Evolutionary conservation across 2,329 filamentous ascomycete species (phyloP).

Genomic region (Aspergillus luchuensis): DNA sequence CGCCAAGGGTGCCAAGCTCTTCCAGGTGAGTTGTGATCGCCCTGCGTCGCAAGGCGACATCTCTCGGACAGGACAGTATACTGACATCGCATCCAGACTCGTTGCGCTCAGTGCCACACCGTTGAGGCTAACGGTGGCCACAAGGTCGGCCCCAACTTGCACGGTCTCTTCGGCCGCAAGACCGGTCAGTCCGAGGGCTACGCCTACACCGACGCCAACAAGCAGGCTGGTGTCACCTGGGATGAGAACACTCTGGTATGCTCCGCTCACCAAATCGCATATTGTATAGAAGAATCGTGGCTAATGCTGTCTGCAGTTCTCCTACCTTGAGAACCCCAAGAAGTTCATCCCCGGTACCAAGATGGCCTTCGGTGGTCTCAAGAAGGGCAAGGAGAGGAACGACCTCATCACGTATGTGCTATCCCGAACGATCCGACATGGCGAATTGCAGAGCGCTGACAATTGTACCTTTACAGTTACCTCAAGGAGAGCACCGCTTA

Average conservation of each 20-base stretch:
- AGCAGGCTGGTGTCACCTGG: conserved; percentile 92
- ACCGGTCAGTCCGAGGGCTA: conserved; percentile 88
- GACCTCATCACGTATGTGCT: conserved; percentile 89
- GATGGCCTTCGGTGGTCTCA: conserved; percentile 99
- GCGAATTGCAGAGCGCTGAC: conserved; percentile 19
- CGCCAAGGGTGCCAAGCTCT: conserved; percentile 97
- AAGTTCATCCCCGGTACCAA: conserved; percentile 99
- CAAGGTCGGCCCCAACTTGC: conserved; percentile 96
- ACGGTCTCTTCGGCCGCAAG: conserved; percentile 97
- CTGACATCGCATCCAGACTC: conserved; percentile 58
- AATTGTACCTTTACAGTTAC: conserved; percentile 30
- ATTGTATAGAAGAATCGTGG: not conserved
- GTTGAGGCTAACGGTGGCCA: conserved; percentile 80
- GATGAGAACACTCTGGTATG: conserved; percentile 78
- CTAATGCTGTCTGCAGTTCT: conserved; percentile 62
- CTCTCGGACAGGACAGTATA: not conserved
- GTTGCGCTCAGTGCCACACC: conserved; percentile 98
- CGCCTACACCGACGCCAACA: conserved; percentile 99
- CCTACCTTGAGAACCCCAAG: conserved; percentile 99
- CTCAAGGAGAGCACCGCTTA: conserved; percentile 43
- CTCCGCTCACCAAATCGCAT: conserved; percentile 11
- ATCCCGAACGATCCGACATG: not conserved
- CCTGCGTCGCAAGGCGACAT: not conserved
- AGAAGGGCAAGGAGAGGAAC: conserved; percentile 99
- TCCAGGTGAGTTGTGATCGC: conserved; percentile 65